A percentile compares a stretch with the other conserved stretches of the same genome.
Conservation (phyloP, 441 rosid genomes). For the Jatropha podagrica region DNA sequence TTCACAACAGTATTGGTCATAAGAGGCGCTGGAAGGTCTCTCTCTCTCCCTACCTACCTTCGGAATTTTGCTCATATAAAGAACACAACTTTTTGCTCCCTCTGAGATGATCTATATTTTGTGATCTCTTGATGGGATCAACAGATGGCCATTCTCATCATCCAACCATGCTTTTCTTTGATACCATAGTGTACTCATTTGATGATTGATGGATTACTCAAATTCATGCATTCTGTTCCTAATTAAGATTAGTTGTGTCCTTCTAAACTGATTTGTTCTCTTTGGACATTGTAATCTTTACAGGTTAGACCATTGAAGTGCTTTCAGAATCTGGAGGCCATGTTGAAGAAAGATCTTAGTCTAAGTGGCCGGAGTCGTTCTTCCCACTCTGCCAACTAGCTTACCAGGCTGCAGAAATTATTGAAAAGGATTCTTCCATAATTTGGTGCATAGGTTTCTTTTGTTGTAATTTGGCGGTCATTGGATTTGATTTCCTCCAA, state of each 20-base stretch:
- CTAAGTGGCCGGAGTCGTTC: slow-evolving; percentile 41
- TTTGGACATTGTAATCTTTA: slow-evolving; percentile 8
- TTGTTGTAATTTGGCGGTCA: not conserved
- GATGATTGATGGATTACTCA: too few species aligned
- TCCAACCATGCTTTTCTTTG: not conserved
- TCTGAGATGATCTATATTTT: too few species aligned
- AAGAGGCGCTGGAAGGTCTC: slow-evolving; percentile 81
- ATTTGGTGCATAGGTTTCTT: not conserved
- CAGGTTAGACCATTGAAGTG: slow-evolving; percentile 78
- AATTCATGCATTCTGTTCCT: too few species aligned
- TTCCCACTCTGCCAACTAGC: slow-evolving; percentile 37
- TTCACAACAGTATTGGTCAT: slow-evolving; percentile 48
- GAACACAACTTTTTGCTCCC: too few species aligned
- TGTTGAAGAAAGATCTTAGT: slow-evolving; percentile 62
- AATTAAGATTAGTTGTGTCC: not conserved
- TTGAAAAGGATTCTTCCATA: not conserved
- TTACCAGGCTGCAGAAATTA: slow-evolving; percentile 14
- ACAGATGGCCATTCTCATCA: not conserved
- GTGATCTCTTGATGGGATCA: too few species aligned
- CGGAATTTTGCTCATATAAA: too few species aligned
- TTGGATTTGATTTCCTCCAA: slow-evolving; percentile 3
- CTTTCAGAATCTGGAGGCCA: slow-evolving; percentile 63
- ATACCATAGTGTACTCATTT: not conserved
- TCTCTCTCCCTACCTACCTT: slow-evolving; percentile 8
- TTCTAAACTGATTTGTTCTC: not conserved